Evolutionary conservation across 257 asterid species (phyloP).

Genomic region (Apocynum venetum): DNA sequence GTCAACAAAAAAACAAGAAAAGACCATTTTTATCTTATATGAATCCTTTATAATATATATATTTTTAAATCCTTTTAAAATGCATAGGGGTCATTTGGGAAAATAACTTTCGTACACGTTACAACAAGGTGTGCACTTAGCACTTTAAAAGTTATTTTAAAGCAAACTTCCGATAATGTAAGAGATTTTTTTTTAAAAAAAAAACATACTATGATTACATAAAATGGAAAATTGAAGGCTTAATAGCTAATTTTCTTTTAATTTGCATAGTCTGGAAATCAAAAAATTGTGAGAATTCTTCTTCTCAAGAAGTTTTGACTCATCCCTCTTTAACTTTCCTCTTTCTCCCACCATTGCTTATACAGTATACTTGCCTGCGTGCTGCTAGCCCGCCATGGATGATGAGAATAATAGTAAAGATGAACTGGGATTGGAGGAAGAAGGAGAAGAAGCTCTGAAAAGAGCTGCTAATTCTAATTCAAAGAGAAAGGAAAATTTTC

Average conservation of each 20-base stretch:
- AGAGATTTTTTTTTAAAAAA: not conserved
- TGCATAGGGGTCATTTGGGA: not conserved
- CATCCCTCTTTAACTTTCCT: constrained; percentile 16
- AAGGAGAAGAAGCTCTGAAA: not conserved
- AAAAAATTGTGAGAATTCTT: not conserved
- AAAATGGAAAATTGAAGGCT: not conserved
- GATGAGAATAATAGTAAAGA: not conserved
- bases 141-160: not conserved
- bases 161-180: not conserved
- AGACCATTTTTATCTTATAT: too few species aligned
- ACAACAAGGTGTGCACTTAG: not conserved
- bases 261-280: not conserved
- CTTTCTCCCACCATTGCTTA: constrained; percentile 11
- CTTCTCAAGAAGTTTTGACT: constrained; percentile 2
- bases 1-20: too few species aligned
- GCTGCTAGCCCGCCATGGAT: constrained; percentile 24
- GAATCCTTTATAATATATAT: too few species aligned
- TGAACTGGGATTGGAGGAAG: constrained; percentile 12
- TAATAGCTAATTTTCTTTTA: not conserved
- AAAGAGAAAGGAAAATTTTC: not conserved
- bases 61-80: too few species aligned
- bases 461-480: constrained; percentile 10
- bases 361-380: constrained; percentile 7
- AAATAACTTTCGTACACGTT: too few species aligned
- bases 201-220: not conserved